These are phyloP conservation scores for Cladosporium sp. DNA, from an alignment of 2,329 filamentous ascomycete species.

Conservation along the genomic window DNA sequence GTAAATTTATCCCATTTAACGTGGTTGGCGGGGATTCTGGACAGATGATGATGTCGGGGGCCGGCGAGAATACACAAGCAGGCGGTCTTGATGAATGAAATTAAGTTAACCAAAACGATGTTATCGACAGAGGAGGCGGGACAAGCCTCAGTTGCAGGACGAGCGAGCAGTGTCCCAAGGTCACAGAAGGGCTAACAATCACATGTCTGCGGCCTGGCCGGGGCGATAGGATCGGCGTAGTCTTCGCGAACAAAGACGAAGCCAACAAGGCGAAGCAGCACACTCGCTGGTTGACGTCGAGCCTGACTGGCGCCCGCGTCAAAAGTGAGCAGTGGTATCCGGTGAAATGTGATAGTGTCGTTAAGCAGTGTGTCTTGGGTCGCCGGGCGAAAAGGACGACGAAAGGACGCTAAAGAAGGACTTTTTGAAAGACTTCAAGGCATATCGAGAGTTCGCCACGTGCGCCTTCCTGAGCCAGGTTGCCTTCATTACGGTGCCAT, in stretches of 20 bases:
- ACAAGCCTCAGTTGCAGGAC: background rate
- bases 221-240: background rate
- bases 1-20: too few species aligned
- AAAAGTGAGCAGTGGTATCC: constrained; percentile 12
- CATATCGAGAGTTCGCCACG: background rate
- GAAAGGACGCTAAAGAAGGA: background rate
- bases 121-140: too few species aligned
- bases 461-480: background rate
- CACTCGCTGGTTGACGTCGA: constrained; percentile 2
- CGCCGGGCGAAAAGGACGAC: background rate
- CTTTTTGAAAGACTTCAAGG: background rate
- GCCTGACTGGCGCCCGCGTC: constrained; percentile 1
- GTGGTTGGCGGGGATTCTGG: too few species aligned
- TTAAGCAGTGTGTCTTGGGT: background rate
- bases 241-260: background rate
- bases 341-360: constrained; percentile 2
- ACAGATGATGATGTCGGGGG: too few species aligned
- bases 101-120: too few species aligned
- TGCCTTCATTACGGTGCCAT: background rate
- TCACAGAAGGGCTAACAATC: background rate
- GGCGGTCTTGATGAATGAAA: too few species aligned
- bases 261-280: background rate
- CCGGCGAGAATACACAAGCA: too few species aligned
- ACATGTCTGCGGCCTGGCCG: background rate
- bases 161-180: background rate